Conservation (phyloP, 169 alveolate species). For the Plasmodium inui region DNA sequence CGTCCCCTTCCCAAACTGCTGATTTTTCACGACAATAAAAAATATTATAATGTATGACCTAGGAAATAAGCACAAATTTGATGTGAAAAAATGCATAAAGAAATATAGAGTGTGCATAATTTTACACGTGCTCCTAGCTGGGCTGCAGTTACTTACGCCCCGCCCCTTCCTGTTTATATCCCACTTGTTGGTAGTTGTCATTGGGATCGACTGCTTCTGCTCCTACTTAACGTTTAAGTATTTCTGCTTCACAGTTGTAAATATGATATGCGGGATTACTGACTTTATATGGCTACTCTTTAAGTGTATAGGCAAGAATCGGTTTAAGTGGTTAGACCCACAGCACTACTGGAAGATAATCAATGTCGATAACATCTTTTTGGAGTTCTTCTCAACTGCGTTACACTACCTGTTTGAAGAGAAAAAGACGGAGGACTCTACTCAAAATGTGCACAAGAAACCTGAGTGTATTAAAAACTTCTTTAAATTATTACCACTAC, state of each 20-base stretch:
- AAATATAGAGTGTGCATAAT: slow-evolving; percentile 49
- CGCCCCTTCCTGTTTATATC: slow-evolving; percentile 70
- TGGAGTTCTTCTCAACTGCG: slow-evolving; percentile 65
- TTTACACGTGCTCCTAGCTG: slow-evolving; percentile 47
- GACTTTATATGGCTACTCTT: slow-evolving; percentile 72
- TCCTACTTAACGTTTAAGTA: slow-evolving; percentile 59
- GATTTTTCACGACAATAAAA: not conserved
- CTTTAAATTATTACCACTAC: slow-evolving; percentile 69
- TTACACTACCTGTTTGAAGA: slow-evolving; percentile 69
- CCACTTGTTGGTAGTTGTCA: slow-evolving; percentile 35
- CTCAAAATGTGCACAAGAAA: slow-evolving; percentile 60
- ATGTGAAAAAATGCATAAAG: slow-evolving; percentile 47
- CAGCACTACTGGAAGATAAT: slow-evolving; percentile 71
- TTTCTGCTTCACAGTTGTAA: slow-evolving; percentile 65
- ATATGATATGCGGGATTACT: slow-evolving; percentile 74
- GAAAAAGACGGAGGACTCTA: slow-evolving; percentile 21
- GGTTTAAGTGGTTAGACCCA: slow-evolving; percentile 68
- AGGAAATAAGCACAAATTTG: slow-evolving; percentile 34
- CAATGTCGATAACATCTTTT: slow-evolving; percentile 51
- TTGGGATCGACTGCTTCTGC: slow-evolving; percentile 54
- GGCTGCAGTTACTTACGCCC: slow-evolving; percentile 63
- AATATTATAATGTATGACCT: slow-evolving; percentile 52
- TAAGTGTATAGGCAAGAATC: slow-evolving; percentile 66
- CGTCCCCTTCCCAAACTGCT: not conserved
- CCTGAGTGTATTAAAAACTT: slow-evolving; percentile 62